phyloP scores from a whole-genome alignment of 1,284 basidiomycete genomes.

The Cystobasidium sp. region DNA sequence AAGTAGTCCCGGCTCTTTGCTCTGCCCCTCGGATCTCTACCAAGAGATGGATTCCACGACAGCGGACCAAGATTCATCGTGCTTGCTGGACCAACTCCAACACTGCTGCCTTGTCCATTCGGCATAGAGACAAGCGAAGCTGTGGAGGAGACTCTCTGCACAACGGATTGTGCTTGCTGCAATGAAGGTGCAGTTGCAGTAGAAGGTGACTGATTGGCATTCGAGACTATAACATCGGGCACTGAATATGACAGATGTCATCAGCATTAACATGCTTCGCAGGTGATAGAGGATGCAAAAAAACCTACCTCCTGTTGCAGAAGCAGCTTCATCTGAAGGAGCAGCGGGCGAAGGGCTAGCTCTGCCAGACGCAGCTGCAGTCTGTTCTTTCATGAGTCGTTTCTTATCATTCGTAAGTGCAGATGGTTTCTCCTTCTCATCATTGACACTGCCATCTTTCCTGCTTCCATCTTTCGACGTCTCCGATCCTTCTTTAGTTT shows the following conservation, averaged over 20 bases:
- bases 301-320: neutral
- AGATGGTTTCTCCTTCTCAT: slow-evolving; percentile 33
- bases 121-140: slow-evolving; percentile 22
- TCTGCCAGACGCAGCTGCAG: slow-evolving; percentile 12
- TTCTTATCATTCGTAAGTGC: slow-evolving; percentile 29
- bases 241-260: neutral
- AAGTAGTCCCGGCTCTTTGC: slow-evolving; percentile 94
- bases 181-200: neutral
- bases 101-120: slow-evolving; percentile 6
- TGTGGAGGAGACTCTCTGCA: slow-evolving; percentile 18
- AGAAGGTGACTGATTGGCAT: slow-evolving; percentile 1
- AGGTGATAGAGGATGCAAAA: neutral
- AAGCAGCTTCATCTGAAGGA: slow-evolving; percentile 9
- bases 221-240: slow-evolving; percentile 36
- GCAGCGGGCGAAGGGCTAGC: slow-evolving; percentile 15
- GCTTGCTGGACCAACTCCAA: neutral
- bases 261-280: neutral
- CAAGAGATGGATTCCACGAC: slow-evolving; percentile 38
- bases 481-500: slow-evolving; percentile 10
- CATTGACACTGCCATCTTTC: slow-evolving; percentile 19
- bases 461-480: slow-evolving; percentile 15
- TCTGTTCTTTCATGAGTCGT: slow-evolving; percentile 36
- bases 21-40: slow-evolving; percentile 86
- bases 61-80: slow-evolving; percentile 35
- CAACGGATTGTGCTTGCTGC: neutral